Evolutionary conservation across 495 filamentous ascomycete species (phyloP).

Genomic region (Cryomyces antarcticus): DNA sequence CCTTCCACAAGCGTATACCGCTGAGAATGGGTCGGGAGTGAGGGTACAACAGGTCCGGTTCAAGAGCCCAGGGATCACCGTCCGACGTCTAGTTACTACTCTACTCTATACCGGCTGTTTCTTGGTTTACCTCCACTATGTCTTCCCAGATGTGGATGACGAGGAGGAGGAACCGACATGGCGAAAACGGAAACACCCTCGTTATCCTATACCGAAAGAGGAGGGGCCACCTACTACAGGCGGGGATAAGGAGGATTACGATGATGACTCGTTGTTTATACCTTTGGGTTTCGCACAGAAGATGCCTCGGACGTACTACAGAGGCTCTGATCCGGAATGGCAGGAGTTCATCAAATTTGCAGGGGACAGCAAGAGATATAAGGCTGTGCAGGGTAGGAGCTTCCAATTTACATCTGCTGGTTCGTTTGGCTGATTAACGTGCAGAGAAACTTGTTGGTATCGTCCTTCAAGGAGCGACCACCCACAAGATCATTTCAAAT

Average conservation of each 20-base stretch:
- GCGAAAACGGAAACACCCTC: too few relatives aligned
- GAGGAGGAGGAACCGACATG: slow-evolving; percentile 1
- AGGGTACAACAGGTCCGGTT: background rate
- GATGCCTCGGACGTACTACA: slow-evolving; percentile 32
- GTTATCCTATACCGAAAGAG: background rate
- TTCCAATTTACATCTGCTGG: background rate
- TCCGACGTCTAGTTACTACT: background rate
- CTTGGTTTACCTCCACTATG: slow-evolving; percentile 3
- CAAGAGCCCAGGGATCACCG: slow-evolving; percentile 1
- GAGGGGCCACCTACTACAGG: slow-evolving; percentile 5
- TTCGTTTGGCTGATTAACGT: background rate
- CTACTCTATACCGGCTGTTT: slow-evolving; percentile 4
- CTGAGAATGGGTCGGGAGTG: too few relatives aligned
- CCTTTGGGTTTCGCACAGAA: slow-evolving; percentile 35
- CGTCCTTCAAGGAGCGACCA: slow-evolving; percentile 13
- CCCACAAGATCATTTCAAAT: slow-evolving; percentile 11
- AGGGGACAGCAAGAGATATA: slow-evolving; percentile 26
- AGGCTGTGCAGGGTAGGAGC: slow-evolving; percentile 29
- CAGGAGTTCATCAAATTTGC: slow-evolving; percentile 38
- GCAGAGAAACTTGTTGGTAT: slow-evolving; percentile 30
- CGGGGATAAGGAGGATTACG: slow-evolving; percentile 8
- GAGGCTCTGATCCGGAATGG: slow-evolving; percentile 50
- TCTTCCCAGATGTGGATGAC: slow-evolving; percentile 8
- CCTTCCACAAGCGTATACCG: too few relatives aligned
- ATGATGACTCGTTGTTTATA: slow-evolving; percentile 34